Evolutionary conservation across 352 stramenopile genomes (phyloP).

Genomic region (Discostella stelligera): DNA sequence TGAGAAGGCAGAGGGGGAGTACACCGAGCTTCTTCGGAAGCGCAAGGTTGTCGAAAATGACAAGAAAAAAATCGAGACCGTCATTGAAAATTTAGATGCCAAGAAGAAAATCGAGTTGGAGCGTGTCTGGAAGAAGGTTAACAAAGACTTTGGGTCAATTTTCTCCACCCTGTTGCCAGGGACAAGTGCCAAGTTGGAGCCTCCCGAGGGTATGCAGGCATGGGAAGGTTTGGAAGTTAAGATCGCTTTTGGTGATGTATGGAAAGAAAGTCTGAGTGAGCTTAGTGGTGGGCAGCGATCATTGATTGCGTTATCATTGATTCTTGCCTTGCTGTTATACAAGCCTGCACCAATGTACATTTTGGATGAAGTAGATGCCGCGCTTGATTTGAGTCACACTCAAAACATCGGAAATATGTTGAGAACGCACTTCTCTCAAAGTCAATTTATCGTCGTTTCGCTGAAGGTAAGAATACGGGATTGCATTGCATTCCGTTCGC

Average conservation of each 20-base stretch:
- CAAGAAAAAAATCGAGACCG: conserved; percentile 97
- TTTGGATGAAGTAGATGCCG: conserved; percentile 99
- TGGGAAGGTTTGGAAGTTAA: conserved; percentile 96
- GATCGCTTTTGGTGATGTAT: conserved; percentile 97
- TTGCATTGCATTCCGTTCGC: not conserved
- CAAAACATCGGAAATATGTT: conserved; percentile 99
- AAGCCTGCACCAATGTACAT: conserved; percentile 99
- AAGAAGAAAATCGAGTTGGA: conserved; percentile 95
- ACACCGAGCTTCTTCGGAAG: conserved; percentile 97
- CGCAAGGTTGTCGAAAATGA: conserved; percentile 98
- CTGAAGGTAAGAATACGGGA: conserved; percentile 66
- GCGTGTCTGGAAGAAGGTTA: conserved; percentile 98
- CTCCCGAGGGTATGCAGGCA: conserved; percentile 85
- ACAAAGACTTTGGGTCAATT: conserved; percentile 99
- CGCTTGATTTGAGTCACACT: conserved; percentile 98
- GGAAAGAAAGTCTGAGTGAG: conserved; percentile 99
- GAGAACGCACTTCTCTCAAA: conserved; percentile 97
- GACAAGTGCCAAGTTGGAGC: conserved; percentile 96
- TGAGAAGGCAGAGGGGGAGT: conserved; percentile 98
- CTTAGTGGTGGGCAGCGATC: conserved; percentile 97
- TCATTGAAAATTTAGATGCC: conserved; percentile 98
- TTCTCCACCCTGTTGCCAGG: conserved; percentile 97
- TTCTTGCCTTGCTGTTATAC: conserved; percentile 97
- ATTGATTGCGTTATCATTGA: conserved; percentile 98
- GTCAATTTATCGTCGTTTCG: conserved; percentile 99